Evolutionary conservation across 352 stramenopile genomes (phyloP), one percentile per base, ranked within the genome.

Genomic region (Blastocystis sp.): DNA sequence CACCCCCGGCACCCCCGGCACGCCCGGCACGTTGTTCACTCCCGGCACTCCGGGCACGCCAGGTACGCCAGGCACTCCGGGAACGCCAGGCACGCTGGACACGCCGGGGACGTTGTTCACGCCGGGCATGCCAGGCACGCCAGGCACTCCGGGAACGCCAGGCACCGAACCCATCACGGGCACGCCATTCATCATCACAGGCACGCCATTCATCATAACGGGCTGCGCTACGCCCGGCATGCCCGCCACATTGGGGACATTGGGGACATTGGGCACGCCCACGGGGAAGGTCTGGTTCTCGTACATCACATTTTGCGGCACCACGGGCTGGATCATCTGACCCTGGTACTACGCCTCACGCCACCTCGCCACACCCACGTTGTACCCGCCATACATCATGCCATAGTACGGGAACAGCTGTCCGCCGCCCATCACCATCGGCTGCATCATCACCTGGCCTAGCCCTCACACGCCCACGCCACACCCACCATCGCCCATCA

Each of bases 191-290:
- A 45, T 40, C 28, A 76, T n/a, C 42, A 76, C 3, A 0, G 66
- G 66, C 66, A 76, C 52, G 9, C 66, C 66, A 28, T 76, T 76
- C 66, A 79, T 21, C 69, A 79, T 79, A 40, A 79, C 63, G 42
- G 69, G 6, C 48, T 57, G 48, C 48, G 6, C 28, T 6, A 77
- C 19, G 52, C 52, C 52, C n/a, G 68, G 28, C 40, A 79, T 14
- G 43, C 52, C 60, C 69, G 57, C 42, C 3, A 65, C 60, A 0
- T 19, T 19, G 6, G 19, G 60, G 7, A 65, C 60, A 0, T 19
- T 19, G 6, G 19, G 60, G 6, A 65, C 60, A 19, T 19, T 19
- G 6, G 19, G 60, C 60, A 65, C 60, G 9, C 60, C 60, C 24
- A 65, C 57, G 6, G 14, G 6, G 14, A 38, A 34, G 24, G 11